Evolutionary conservation across 495 filamentous ascomycete genomes (phyloP), one percentile per base, ranked within the genome.

Genomic region (Daldinia decipiens): DNA sequence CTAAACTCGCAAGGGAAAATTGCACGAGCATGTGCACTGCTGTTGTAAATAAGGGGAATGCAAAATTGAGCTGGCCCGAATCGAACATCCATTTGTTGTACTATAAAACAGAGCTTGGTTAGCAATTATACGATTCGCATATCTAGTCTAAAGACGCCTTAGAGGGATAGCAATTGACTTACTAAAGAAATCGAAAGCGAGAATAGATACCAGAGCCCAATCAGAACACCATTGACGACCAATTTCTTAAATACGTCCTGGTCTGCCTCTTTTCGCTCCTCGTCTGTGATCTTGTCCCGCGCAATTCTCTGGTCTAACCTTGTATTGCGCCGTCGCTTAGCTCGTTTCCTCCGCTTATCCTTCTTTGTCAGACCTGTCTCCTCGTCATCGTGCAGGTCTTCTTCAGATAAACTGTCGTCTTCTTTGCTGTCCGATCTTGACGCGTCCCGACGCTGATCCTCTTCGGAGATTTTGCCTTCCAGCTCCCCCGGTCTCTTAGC

Each of bases 11-110:
- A 43, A 98, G 86, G 27, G 86, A 82, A 82, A 99, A 98, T 80
- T 99, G 96, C 40, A 99, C 94, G 32, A 93, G 80, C 94, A 99
- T 98, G 82, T 99, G 96, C 74, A 93, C 78, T 71, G 93, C 92
- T 11, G 96, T 99, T 2, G 94, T 97, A 82, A 98, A 98, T 56
- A 99, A 87, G 52, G 96, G 96, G 68, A 93, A 98, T 52, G 92
- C 90, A 77, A 99, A 99, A 74, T 97, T 87, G 69, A 95, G 87
- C 60, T 93, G 89, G 56, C 90, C 87, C 17, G 89, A 82, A 68
- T 92, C 90, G 79, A 99, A 99, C 96, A 99, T 99, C 96, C 96
- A 98, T 85, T 97, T 98, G 84, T 99, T 99, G 82, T 99, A 99
- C 93, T 96, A 71, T 26, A 43, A 65, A 26, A 21, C 65, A 51